Evolutionary conservation across 805 yeast genomes (phyloP).

Genomic region (Trichomonascus vanleenenianus): DNA sequence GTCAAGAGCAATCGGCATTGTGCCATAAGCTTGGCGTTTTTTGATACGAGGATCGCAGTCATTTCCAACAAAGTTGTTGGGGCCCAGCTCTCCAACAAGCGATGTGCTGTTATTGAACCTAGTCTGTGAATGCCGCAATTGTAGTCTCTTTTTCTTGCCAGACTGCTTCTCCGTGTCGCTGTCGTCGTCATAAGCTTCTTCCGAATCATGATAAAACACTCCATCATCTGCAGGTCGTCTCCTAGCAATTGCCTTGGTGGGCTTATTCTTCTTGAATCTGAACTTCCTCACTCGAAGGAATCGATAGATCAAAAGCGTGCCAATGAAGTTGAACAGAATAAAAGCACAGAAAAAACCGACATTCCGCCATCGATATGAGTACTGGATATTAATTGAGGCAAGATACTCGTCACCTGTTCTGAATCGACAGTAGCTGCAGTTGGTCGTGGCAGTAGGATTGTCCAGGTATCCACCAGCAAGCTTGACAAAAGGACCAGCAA

Average conservation of each 20-base stretch:
- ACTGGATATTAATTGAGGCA: conserved; percentile 35
- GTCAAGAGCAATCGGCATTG: too few species aligned
- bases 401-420: conserved; percentile 37
- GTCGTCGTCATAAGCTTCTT: not conserved
- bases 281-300: conserved; percentile 15
- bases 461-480: conserved; percentile 47
- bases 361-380: conserved; percentile 52
- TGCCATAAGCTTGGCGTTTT: too few species aligned
- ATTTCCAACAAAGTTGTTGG: too few species aligned
- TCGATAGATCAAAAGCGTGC: conserved; percentile 26
- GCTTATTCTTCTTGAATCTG: not conserved
- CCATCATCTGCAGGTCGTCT: too few species aligned
- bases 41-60: too few species aligned
- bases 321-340: conserved; percentile 44
- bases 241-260: not conserved
- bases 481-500: conserved; percentile 37
- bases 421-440: conserved; percentile 37
- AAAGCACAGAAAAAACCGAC: conserved; percentile 54
- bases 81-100: too few species aligned
- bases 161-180: not conserved
- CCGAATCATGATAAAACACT: too few species aligned
- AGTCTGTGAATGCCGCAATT: not conserved
- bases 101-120: not conserved
- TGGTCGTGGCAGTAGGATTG: conserved; percentile 40
- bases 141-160: not conserved